These are phyloP conservation scores for Cutaneotrichosporon sp. DNA, from an alignment of 1,284 basidiomycete species.

Conservation along the genomic window DNA sequence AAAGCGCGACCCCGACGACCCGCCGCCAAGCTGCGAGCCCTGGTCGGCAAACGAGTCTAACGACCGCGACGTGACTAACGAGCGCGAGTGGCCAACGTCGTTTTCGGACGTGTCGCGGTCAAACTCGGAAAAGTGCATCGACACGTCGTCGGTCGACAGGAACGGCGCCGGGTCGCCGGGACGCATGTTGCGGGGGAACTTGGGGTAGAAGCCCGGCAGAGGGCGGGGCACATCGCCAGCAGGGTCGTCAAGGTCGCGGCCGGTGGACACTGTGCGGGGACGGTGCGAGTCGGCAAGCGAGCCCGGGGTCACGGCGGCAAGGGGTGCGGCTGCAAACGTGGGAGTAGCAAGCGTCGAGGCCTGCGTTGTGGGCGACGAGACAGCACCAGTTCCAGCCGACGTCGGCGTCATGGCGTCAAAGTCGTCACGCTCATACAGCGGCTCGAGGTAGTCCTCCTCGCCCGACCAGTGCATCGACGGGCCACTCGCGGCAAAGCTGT, in stretches of 20 bases:
- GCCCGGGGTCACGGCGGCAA: background rate
- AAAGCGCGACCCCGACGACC: background rate
- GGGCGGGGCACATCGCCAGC: constrained; percentile 25
- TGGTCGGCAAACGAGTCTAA: constrained; percentile 17
- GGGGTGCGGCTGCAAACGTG: background rate
- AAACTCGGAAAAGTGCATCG: constrained; percentile 17
- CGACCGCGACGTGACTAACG: constrained; percentile 1
- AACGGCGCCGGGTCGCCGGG: constrained; percentile 17
- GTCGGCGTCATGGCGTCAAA: background rate
- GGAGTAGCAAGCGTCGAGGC: background rate
- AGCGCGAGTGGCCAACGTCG: background rate
- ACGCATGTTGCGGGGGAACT: constrained; percentile 39
- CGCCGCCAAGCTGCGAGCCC: constrained; percentile 9
- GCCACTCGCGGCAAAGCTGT: constrained; percentile 44
- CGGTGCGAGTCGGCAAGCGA: background rate
- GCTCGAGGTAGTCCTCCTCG: constrained; percentile 29
- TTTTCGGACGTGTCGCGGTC: background rate
- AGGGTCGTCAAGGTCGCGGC: background rate
- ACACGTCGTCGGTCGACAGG: constrained; percentile 32
- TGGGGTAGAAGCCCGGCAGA: constrained; percentile 42
- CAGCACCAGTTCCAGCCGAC: background rate
- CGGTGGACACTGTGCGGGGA: background rate
- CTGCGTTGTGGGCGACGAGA: background rate
- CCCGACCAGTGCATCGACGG: constrained; percentile 46
- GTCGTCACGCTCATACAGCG: constrained; percentile 5